Evolutionary conservation across 2,329 filamentous ascomycete genomes (phyloP).

Genomic region (Cladosporium sp.): DNA sequence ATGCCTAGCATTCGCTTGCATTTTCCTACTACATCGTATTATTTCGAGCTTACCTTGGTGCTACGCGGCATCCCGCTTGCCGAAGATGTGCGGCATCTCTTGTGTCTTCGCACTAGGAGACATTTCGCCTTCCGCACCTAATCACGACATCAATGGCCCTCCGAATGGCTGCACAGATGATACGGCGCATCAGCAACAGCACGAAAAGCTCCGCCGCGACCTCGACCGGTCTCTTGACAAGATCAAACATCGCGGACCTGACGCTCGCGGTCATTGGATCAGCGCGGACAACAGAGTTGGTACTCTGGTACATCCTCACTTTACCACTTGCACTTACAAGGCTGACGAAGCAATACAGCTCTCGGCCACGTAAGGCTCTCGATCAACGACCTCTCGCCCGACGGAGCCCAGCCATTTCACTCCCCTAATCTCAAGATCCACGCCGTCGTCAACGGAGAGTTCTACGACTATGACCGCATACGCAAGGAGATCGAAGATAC

Average conservation of each 20-base stretch:
- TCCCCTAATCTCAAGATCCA: constrained; percentile 36
- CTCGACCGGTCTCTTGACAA: constrained; percentile 33
- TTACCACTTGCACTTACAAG: not conserved
- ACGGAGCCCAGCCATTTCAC: constrained; percentile 44
- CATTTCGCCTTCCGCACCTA: not conserved
- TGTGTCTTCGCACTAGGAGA: constrained; percentile 22
- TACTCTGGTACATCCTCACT: constrained; percentile 23
- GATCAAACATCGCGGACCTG: constrained; percentile 44
- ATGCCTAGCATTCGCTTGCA: no score
- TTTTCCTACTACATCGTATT: no score
- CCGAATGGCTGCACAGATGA: constrained; percentile 13
- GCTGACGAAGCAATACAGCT: constrained; percentile 23
- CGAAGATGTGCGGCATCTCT: constrained; percentile 28
- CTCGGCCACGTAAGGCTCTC: constrained; percentile 49
- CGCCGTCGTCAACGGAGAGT: constrained; percentile 56
- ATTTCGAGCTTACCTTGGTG: no score
- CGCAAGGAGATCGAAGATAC: constrained; percentile 33
- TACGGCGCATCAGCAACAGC: constrained; percentile 11
- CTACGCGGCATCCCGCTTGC: not conserved
- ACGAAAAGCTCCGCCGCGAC: constrained; percentile 18
- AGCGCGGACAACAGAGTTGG: constrained; percentile 40
- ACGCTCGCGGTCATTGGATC: constrained; percentile 44
- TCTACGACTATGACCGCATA: constrained; percentile 51
- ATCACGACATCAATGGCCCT: constrained; percentile 15
- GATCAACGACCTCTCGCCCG: constrained; percentile 48